Evolutionary conservation across 345 rosid genomes (phyloP), one percentile per base, ranked within the genome.

Genomic region (Pelargonium nanum): DNA sequence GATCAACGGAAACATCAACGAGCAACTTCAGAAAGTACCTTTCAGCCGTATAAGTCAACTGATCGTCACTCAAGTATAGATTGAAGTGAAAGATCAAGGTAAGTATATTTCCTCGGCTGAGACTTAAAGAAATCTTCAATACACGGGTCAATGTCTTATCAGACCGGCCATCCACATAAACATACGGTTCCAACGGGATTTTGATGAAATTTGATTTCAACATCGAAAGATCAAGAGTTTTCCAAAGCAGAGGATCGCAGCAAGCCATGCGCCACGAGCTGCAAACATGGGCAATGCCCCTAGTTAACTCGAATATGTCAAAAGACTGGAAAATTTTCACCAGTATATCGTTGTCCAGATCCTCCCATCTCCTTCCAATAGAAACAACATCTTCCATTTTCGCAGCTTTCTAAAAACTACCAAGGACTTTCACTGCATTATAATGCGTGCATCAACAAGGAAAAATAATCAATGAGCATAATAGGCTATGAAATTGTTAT

Each of bases 201-300:
- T 74, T 85, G 75, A 91, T 88, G 80, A 74, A 88, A 67, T 82
- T 74, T 19, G 96, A 88, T 68, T 58, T 77, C 79, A 85, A 56
- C 68, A 63, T 70, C 0, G 96, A 88, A 44, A 91, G 70, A 72
- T 91, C 96, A 40, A 91, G 92, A 0, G 85, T 86, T 67, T 75
- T 86, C 98, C 98, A 88, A 0, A 86, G 75, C 45, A 83, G 58
- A n/a, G 98, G 96, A 80, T 91, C 95, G 16, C 93, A 74, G 63
- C 86, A 82, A 63, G 96, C 98, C 24, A 56, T 30, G 53, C 89
- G 80, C 96, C 98, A 91, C 19, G 80, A 70, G 7, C 90, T 75
- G 75, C 98, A 86, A 56, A 92, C 95, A 58, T 68, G 86, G 72
- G 85, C 91, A 62, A 91, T 65, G 45, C 94, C 86, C 5, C 86